Base-by-base conservation (phyloP, 192 early-diverging fungal genomes). In the Backusella macrospora region DNA sequence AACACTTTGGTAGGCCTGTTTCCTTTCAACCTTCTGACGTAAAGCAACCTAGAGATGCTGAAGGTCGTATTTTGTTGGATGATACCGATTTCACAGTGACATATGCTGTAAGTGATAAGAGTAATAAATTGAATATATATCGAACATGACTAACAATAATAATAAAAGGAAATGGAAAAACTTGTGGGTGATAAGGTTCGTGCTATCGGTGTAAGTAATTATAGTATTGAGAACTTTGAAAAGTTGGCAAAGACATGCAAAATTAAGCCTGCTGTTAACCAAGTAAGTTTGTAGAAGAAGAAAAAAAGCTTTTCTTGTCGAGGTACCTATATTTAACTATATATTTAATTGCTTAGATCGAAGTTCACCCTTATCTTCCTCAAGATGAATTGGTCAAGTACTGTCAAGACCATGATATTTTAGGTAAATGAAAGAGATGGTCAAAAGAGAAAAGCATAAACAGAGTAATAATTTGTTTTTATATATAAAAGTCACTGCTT, bases 201-300 rank as follows among this genome's bases (percentile, higher is more conserved):
- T 21, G 67, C 76, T 3, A 86, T 88, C 73, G 93, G 93, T 68
- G 87, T 93, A 2, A 90, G 89, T 81, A 68, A 89, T 87, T 26
- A 79, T 78, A 73, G 76, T 84, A 15, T 26, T 81, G 83, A 39
- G 1, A 69, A 63, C 7, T 55, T 78, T 48, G 71, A 78, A 67
- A 68, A 73, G 37, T 48, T 78, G 18, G 40, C 66, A 15, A 73
- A 68, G 47, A 65, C 71, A 3, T 59, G 66, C 6, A 73, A 73
- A 44, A 45, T 78, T 16, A 44, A 55, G 13, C 76, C 76, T 40
- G 76, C 76, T 77, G 88, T 89, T n/a, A 86, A 90, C 37, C 91
- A 93, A 76, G 74, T 70, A 70, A 38, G 43, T 62, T 21, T 37
- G 5, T 18, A 34, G 2, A 34, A 34, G 2, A 34, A 34, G 2